Conservation (phyloP, 768 basidiomycete species). For the Russula abietina region DNA sequence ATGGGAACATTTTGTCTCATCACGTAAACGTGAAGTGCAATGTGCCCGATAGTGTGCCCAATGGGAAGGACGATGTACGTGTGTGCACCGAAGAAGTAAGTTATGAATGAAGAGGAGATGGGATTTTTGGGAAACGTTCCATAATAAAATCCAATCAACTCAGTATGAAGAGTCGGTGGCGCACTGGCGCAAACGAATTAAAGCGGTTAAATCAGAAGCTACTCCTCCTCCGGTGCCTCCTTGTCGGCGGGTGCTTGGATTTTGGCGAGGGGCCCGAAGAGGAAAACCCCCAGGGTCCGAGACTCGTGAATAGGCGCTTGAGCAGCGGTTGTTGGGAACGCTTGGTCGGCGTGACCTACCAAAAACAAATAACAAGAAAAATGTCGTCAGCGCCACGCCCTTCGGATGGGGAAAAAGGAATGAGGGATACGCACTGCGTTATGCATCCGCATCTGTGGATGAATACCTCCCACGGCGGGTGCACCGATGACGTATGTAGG, state of each 20-base stretch:
- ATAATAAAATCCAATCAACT: neutral
- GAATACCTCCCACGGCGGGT: neutral
- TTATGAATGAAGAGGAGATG: neutral
- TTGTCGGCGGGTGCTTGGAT: slow-evolving; percentile 3
- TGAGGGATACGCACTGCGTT: slow-evolving; percentile 9
- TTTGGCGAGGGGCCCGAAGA: slow-evolving; percentile 17
- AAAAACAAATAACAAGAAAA: slow-evolving; percentile 1
- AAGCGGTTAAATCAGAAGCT: slow-evolving; percentile 7
- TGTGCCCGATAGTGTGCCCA: neutral
- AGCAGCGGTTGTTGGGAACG: slow-evolving; percentile 20
- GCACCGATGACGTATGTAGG: slow-evolving; percentile 19
- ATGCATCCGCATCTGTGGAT: slow-evolving; percentile 13
- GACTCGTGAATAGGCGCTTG: slow-evolving; percentile 22
- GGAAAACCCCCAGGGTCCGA: slow-evolving; percentile 17
- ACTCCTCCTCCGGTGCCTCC: slow-evolving; percentile 15
- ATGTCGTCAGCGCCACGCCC: slow-evolving; percentile 3
- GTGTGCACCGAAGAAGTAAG: neutral
- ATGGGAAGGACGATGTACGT: slow-evolving; percentile 1
- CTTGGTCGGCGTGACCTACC: slow-evolving; percentile 12
- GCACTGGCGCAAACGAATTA: neutral
- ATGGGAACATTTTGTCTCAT: slow-evolving; percentile 4
- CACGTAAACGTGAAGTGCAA: neutral
- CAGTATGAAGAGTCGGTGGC: neutral
- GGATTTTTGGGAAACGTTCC: neutral
- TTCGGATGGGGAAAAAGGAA: slow-evolving; percentile 7